Evolutionary conservation across 2,329 filamentous ascomycete genomes (phyloP), one percentile per base, ranked within the genome.

Genomic region (Capronia americana): DNA sequence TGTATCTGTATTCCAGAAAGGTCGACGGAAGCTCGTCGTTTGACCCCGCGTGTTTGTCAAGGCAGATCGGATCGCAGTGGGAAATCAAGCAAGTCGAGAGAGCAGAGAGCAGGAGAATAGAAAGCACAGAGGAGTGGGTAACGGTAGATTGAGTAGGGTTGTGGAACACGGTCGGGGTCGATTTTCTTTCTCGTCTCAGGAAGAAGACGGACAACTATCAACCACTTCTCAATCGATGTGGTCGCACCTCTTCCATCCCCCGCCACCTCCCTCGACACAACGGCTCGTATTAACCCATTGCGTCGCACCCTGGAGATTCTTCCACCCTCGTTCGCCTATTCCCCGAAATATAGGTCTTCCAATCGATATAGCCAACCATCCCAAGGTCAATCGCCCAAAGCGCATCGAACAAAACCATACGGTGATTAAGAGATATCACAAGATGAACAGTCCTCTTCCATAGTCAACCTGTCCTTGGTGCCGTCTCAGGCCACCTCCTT

Each of bases 401-500:
- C 34, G 34, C 23, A 58, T 44, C 23, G 17, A n/a, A 24, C 38
- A 58, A 58, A 50, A 26, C 57, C 38, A 34, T 46, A 24, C 12
- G 11, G 10, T 0, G 2, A 12, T 20, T 28, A 24, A 57, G 59
- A 54, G 30, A 32, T 14, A 46, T 54, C 17, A 65, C 64, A 69
- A 68, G 58, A 69, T 46, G 61, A 70, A 67, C 58, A 60, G 30
- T 50, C 62, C 62, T 67, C 57, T 56, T 65, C 38, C 53, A 57
- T 65, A 66, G 61, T 38, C 56, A 68, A 62, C 63, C 61, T 70
- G 61, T 72, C 69, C 66, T 72, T 66, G 50, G 68, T 68, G 69
- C 69, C 69, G 54, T 70, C 64, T 69, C 66, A 71, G 66, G 70
- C 68, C 66, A 71, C 68, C 69, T 72, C 69, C 67, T 69, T 68